Evolutionary conservation across 1,284 basidiomycete genomes (phyloP).

Genomic region (Tylopilus orsonianus): DNA sequence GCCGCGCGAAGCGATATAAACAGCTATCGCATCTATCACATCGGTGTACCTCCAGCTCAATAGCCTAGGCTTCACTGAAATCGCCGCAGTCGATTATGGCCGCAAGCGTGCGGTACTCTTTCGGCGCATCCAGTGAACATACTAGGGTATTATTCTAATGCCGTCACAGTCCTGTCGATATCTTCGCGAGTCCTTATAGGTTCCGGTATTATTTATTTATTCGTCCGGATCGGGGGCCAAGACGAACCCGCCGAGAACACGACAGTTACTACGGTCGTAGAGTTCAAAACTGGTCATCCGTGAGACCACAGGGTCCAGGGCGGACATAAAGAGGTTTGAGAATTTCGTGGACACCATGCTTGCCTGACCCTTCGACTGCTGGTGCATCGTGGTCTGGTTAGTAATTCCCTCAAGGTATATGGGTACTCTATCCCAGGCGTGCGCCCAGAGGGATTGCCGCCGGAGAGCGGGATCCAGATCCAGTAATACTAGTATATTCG

Average conservation of each 20-base stretch:
- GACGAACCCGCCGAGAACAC: conserved; percentile 7
- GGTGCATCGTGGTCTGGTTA: background rate
- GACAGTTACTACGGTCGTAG: background rate
- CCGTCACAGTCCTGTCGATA: conserved; percentile 6
- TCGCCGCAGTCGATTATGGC: conserved; percentile 6
- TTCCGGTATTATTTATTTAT: conserved; percentile 5
- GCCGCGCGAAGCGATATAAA: background rate
- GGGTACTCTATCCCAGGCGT: background rate
- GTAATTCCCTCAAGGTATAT: conserved; percentile 4
- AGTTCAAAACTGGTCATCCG: conserved; percentile 1
- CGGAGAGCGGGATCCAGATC: background rate
- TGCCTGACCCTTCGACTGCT: conserved; percentile 3
- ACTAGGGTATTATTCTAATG: too few relatives aligned
- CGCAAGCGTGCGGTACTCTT: background rate
- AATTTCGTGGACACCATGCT: conserved; percentile 3
- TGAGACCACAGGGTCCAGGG: conserved; percentile 13
- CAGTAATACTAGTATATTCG: too few relatives aligned
- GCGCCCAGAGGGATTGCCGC: background rate
- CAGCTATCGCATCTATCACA: background rate
- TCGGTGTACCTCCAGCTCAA: background rate
- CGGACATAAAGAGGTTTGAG: conserved; percentile 11
- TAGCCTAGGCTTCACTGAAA: background rate
- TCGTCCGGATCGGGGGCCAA: conserved; percentile 7
- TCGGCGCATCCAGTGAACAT: background rate
- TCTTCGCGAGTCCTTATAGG: background rate